Base-by-base conservation (phyloP, 345 rosid genomes). In the Bruguiera gymnorhiza region DNA sequence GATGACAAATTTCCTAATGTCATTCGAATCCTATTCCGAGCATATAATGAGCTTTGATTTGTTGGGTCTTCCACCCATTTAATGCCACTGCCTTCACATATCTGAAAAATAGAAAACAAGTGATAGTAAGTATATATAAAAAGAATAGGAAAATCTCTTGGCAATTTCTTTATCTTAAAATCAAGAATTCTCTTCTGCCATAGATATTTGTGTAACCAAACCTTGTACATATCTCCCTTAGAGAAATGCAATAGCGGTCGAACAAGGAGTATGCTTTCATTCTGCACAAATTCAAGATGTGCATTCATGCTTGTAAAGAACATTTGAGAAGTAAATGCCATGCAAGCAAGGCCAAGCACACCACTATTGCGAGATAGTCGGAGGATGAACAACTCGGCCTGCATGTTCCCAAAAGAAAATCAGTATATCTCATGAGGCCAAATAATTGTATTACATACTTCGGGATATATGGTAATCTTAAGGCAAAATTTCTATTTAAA, bases 281-380 rank as follows among this genome's bases (percentile, higher is more conserved):
- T 72, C 78, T 78, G 77, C 66, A 79, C 72, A 65, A 62, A 79
- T 76, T 73, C 65, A 30, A 58, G 30, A 60, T 67, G 71, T 60
- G 75, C 73, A 78, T 81, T 77, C 26, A 70, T 6, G 37, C 65
- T 46, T 7, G 71, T 62, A 26, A 85, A 70, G 84, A 86, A 89
- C 64, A 91, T 70, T 79, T 89, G 88, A 10, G 95, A 91, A 75
- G 85, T 75, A 73, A 89, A 84, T 60, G 97, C 88, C 83, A 86
- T 94, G 61, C 96, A 95, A 52, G 96, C 93, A 75, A 94, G 97
- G 39, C 96, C 98, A 75, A 94, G 96, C 68, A 94, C 90, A n/a
- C 97, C 93, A 30, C 96, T 91, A 80, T 82, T 81, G 30, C 98
- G 96, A 63, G 98, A 94, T 77, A 92, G 71, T 83, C 98, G 83